These are phyloP conservation scores for Raffaelea albimanens DNA, from an alignment of 2,329 filamentous ascomycete genomes.

Conservation along the genomic window DNA sequence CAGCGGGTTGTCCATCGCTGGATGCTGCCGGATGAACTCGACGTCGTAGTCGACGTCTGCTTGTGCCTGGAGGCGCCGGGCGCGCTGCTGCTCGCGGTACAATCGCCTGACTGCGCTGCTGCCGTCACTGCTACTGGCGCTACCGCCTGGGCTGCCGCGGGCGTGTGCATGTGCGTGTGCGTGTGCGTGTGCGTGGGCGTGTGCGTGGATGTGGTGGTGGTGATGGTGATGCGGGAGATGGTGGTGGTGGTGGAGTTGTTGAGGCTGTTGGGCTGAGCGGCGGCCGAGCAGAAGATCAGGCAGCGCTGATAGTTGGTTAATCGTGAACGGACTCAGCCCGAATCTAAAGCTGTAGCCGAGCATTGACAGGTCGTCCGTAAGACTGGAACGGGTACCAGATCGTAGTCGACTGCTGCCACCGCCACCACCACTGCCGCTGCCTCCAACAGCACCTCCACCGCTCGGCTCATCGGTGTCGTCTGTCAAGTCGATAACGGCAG, in stretches of 20 bases:
- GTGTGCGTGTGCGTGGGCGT: neutral
- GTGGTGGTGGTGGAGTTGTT: neutral
- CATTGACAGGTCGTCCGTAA: neutral
- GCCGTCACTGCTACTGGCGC: neutral
- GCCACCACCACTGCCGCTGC: neutral
- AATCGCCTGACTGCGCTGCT: neutral
- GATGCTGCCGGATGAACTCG: slow-evolving; percentile 15
- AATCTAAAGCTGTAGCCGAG: neutral
- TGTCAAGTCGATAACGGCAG: slow-evolving; percentile 43
- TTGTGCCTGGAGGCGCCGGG: slow-evolving; percentile 1
- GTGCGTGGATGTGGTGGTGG: neutral
- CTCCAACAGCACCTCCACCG: neutral
- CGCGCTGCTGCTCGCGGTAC: neutral
- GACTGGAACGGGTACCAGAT: no score
- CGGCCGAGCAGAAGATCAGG: slow-evolving; percentile 1
- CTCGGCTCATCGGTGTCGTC: slow-evolving; percentile 21
- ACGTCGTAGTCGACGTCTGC: slow-evolving; percentile 18
- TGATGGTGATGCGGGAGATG: neutral
- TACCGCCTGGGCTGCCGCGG: neutral
- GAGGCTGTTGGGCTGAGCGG: neutral
- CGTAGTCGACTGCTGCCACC: no score
- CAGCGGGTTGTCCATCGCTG: slow-evolving; percentile 16
- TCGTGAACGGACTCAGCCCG: neutral
- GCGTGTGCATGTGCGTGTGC: neutral
- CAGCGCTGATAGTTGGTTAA: neutral